phyloP scores from a whole-genome alignment of 306 rosid species.

The Gastrolobium villosum region DNA sequence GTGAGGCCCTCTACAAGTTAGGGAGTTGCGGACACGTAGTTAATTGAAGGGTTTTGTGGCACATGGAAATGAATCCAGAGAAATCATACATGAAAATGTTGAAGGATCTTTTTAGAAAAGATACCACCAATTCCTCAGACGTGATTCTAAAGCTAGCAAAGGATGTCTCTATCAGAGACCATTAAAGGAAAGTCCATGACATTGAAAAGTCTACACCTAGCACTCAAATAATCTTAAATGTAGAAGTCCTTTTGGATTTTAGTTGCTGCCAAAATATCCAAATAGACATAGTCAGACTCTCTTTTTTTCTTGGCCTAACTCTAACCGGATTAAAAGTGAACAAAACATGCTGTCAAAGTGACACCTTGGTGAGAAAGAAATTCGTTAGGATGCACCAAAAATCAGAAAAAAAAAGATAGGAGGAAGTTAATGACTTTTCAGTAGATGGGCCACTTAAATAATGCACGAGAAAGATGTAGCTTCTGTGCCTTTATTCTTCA shows the following conservation, averaged over 20 bases:
- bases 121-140: conserved; percentile 3
- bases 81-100: conserved; percentile 21
- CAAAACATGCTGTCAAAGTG: conserved; percentile 43
- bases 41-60: conserved; percentile 44
- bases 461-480: conserved; percentile 29
- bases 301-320: conserved; percentile 4
- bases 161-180: conserved; percentile 47
- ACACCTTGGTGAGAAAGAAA: conserved; percentile 27
- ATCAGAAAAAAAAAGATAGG: neutral
- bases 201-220: conserved; percentile 38
- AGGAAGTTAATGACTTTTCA: conserved; percentile 1
- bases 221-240: conserved; percentile 35
- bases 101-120: conserved; percentile 36
- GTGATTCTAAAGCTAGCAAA: conserved; percentile 49
- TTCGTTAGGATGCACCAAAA: neutral
- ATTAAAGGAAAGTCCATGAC: conserved; percentile 34
- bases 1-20: conserved; percentile 42
- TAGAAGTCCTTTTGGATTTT: conserved; percentile 43
- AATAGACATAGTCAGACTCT: conserved; percentile 1
- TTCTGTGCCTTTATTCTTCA: conserved; percentile 27
- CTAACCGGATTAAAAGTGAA: conserved; percentile 20
- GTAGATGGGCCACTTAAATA: conserved; percentile 2
- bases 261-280: conserved; percentile 24
- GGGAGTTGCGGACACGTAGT: conserved; percentile 38
- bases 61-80: conserved; percentile 50